Conservation (phyloP, 192 early-diverging fungal species). For the Phycomyces blakesleeanus region DNA sequence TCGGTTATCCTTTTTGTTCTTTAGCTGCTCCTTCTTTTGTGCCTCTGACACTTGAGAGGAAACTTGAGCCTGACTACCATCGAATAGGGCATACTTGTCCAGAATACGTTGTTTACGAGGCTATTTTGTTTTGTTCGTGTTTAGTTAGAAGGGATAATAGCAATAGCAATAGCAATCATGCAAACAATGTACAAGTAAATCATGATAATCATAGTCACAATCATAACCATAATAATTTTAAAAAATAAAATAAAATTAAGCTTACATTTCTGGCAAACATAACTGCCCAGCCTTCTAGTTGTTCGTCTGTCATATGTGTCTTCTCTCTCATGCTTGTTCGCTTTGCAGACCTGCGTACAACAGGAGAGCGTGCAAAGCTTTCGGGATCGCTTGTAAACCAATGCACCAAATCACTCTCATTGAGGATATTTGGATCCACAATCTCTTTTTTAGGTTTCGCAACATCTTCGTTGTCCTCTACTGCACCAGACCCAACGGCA, state of each 20-base stretch:
- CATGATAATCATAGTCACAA: too few relatives aligned
- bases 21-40: constrained; percentile 13
- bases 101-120: constrained; percentile 62
- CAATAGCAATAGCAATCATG: too few relatives aligned
- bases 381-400: constrained; percentile 52
- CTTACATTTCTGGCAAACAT: constrained; percentile 85
- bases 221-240: too few relatives aligned
- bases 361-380: constrained; percentile 59
- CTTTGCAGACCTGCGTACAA: constrained; percentile 55
- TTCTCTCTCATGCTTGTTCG: constrained; percentile 56
- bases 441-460: constrained; percentile 2
- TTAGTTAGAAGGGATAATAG: too few relatives aligned
- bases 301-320: constrained; percentile 83
- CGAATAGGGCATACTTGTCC: constrained; percentile 52
- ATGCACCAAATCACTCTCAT: constrained; percentile 62
- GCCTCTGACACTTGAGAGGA: background rate
- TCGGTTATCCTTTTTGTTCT: constrained; percentile 13
- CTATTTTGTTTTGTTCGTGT: too few relatives aligned
- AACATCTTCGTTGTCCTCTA: constrained; percentile 44
- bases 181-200: too few relatives aligned
- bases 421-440: constrained; percentile 54
- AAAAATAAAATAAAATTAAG: too few relatives aligned
- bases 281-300: constrained; percentile 88
- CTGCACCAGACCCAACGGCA: constrained; percentile 46
- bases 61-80: constrained; percentile 45